Evolutionary conservation across 441 rosid species (phyloP).

Genomic region (Codiaeum variegatum): DNA sequence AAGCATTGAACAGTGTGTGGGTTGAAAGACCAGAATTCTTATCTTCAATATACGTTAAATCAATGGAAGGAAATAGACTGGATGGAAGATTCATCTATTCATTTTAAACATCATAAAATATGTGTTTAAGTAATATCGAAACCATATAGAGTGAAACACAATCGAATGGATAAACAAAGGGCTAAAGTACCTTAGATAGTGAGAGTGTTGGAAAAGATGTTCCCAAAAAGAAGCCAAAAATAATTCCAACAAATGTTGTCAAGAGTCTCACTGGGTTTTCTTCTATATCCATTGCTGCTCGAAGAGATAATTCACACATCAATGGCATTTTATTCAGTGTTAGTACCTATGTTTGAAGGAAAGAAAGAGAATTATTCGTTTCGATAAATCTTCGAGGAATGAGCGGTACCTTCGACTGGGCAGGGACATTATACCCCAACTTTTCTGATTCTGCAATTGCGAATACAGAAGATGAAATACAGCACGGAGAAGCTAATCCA

Average conservation of each 20-base stretch:
- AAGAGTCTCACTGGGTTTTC: slow-evolving; percentile 68
- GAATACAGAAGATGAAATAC: slow-evolving; percentile 17
- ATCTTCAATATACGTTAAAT: slow-evolving; percentile 74
- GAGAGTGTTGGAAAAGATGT: slow-evolving; percentile 73
- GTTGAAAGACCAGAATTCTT: slow-evolving; percentile 77
- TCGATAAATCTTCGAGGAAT: slow-evolving; percentile 4
- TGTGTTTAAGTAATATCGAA: slow-evolving; percentile 8
- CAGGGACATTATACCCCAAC: slow-evolving; percentile 30
- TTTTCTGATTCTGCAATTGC: slow-evolving; percentile 21
- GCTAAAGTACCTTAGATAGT: slow-evolving; percentile 57
- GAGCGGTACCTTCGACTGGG: slow-evolving; percentile 34
- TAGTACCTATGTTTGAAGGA: neutral
- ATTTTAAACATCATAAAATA: slow-evolving; percentile 21
- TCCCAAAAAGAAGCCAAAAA: slow-evolving; percentile 83
- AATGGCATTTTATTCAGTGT: neutral
- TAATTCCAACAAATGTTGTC: slow-evolving; percentile 59
- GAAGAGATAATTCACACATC: slow-evolving; percentile 16
- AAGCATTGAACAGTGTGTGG: slow-evolving; percentile 53
- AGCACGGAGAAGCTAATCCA: slow-evolving; percentile 18
- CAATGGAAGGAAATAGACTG: slow-evolving; percentile 69
- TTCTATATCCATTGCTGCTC: slow-evolving; percentile 40
- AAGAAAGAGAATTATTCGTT: neutral
- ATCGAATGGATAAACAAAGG: neutral
- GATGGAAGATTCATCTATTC: slow-evolving; percentile 83
- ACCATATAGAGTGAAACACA: slow-evolving; percentile 16